These are phyloP conservation scores for Coemansia sp. DNA, from an alignment of 192 early-diverging fungal genomes.

Conservation along the genomic window DNA sequence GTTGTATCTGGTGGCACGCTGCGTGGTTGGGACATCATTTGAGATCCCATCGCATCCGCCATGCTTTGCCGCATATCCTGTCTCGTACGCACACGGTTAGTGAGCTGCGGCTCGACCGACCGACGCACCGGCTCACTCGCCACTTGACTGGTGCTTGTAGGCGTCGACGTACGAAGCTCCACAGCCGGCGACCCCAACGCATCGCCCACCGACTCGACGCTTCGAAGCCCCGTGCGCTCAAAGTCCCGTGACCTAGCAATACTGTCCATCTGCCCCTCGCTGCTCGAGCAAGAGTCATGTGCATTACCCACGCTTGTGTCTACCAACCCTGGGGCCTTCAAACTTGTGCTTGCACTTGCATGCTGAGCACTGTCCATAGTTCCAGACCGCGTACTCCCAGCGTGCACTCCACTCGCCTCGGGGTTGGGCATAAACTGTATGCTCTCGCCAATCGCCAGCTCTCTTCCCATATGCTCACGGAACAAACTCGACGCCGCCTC, in stretches of 20 bases:
- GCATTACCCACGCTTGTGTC: no score
- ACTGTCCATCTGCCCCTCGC: conserved; percentile 11
- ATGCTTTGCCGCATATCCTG: conserved; percentile 31
- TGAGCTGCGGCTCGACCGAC: conserved; percentile 7
- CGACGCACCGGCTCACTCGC: background rate
- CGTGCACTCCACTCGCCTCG: no score
- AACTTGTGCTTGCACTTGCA: no score
- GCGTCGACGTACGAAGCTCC: conserved; percentile 16
- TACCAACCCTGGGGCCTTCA: no score
- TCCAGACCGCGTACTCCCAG: no score
- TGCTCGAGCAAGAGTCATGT: no score
- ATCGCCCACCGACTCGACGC: conserved; percentile 47
- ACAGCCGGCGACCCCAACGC: conserved; percentile 33
- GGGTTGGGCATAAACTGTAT: conserved; percentile 7
- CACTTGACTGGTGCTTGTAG: background rate
- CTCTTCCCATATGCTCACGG: conserved; percentile 30
- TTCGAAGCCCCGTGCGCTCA: conserved; percentile 28
- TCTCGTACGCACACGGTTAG: background rate
- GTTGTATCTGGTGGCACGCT: background rate
- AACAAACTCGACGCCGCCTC: conserved; percentile 40
- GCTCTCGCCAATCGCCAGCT: conserved; percentile 21
- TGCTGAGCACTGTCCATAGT: no score
- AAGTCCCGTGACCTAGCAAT: conserved; percentile 20
- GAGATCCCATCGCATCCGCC: conserved; percentile 41
- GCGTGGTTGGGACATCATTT: conserved; percentile 10